Conservation (phyloP, 2,329 filamentous ascomycete species). For the Sporothrix euskadiensis region DNA sequence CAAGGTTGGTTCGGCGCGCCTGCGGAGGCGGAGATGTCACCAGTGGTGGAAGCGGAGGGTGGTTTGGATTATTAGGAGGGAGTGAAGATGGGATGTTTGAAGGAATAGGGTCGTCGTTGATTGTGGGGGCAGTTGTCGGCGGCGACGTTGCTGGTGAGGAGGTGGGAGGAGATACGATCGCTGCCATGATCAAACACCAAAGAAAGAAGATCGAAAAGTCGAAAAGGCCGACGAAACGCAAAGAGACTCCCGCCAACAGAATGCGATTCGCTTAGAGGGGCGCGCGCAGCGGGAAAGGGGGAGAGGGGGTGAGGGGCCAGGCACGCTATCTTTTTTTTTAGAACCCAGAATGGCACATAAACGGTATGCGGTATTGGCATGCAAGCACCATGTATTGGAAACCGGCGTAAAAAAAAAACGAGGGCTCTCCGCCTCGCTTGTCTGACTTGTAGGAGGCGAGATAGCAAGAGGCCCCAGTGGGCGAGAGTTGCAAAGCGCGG, state of each 20-base stretch:
- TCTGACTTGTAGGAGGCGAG: slow-evolving; percentile 18
- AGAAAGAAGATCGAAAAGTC: neutral
- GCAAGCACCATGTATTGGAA: slow-evolving; percentile 21
- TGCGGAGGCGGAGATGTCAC: slow-evolving; percentile 53
- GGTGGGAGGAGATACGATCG: slow-evolving; percentile 59
- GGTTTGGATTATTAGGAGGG: slow-evolving; percentile 51
- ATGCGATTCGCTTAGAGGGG: slow-evolving; percentile 7
- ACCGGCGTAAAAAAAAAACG: slow-evolving; percentile 12
- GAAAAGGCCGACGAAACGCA: neutral
- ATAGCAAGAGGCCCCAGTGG: neutral
- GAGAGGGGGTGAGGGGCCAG: slow-evolving; percentile 27
- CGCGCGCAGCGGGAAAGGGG: slow-evolving; percentile 23
- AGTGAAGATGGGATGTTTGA: slow-evolving; percentile 24
- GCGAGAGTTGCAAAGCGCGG: neutral
- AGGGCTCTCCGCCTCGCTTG: slow-evolving; percentile 19
- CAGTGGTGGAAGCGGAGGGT: slow-evolving; percentile 57
- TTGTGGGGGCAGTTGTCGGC: slow-evolving; percentile 39
- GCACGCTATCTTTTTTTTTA: slow-evolving; percentile 29
- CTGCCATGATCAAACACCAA: slow-evolving; percentile 43
- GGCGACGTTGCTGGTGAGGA: slow-evolving; percentile 55
- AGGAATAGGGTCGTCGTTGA: neutral
- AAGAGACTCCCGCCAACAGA: neutral
- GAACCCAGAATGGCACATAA: slow-evolving; percentile 8
- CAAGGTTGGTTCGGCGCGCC: slow-evolving; percentile 59
- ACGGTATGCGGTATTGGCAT: neutral